Evolutionary conservation across 495 filamentous ascomycete genomes (phyloP), one percentile per base, ranked within the genome.

Genomic region (Penicillium canariense): DNA sequence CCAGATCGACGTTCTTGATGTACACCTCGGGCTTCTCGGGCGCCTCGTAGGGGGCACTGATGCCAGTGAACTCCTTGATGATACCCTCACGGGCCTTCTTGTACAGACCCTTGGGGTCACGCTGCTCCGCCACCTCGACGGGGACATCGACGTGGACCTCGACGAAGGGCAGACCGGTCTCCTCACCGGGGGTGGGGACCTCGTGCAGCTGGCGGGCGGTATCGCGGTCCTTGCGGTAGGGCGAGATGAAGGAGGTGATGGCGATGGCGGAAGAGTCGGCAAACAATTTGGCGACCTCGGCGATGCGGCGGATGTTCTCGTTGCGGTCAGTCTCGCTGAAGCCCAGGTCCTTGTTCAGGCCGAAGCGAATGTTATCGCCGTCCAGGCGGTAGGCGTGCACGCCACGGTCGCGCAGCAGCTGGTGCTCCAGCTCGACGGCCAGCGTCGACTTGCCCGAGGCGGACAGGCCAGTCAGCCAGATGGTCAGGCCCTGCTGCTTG

Each of bases 351-450:
- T 91, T 91, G 81, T 98, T 98, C 61, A 98, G 78, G 2, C 94
- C 95, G 79, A 97, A 97, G 53, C 94, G 93, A 65, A 98, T 86
- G 78, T 98, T 98, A 81, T 98, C 94, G 63, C 94, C 94, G 72
- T 98, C 94, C 15, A 98, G 86, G 1, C 95, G 84, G 79, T 98
- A 98, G 50, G 91, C 89, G 54, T 87, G 78, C 12, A 96, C 71
- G 14, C 86, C 85, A 66, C 94, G 90, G 58, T 71, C 61, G 45
- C 58, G 68, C 46, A 98, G 84, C 14, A 98, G 85, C 69, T 96
- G 89, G 73, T 96, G 91, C 77, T 98, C 94, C 15, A 97, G 88
- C 17, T 94, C 94, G 15, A 90, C 94, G 52, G 94, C 94, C 27
- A 97, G 86, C 15, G 94, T 98, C 39, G 91, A 96, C 75, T 98